These are phyloP conservation scores for Fraxinus albicans DNA, from an alignment of 305 asterid genomes.

Conservation along the genomic window DNA sequence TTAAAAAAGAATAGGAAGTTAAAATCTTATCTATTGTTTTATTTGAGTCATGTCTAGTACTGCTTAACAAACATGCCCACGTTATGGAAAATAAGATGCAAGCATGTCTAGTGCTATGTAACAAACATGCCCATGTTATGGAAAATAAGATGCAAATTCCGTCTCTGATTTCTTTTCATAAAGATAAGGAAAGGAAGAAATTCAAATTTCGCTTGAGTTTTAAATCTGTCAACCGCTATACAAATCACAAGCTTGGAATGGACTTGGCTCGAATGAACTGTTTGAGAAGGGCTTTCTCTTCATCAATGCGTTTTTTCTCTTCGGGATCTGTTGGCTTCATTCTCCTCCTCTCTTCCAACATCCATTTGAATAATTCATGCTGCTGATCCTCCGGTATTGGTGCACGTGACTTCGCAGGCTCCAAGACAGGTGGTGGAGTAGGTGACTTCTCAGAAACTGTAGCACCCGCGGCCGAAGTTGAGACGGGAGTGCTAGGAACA, in stretches of 20 bases:
- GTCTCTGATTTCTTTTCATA: background rate
- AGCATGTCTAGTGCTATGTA: background rate
- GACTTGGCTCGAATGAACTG: constrained; percentile 72
- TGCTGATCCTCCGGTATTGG: constrained; percentile 75
- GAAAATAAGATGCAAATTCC: background rate
- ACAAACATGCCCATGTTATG: background rate
- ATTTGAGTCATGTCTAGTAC: background rate
- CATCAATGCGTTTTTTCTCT: constrained; percentile 77
- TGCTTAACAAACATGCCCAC: background rate
- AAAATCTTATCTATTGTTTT: too few species aligned
- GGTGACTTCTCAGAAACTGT: constrained; percentile 36
- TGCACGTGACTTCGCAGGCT: constrained; percentile 42
- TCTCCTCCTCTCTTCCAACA: constrained; percentile 84
- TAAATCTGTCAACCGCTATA: background rate
- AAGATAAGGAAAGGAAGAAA: background rate
- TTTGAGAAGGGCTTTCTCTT: constrained; percentile 80
- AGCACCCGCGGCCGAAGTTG: constrained; percentile 37
- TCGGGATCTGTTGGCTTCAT: constrained; percentile 59
- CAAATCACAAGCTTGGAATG: constrained; percentile 47
- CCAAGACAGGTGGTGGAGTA: constrained; percentile 24
- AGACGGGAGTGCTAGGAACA: constrained; percentile 33
- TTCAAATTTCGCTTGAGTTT: background rate
- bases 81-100: background rate
- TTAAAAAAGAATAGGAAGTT: too few species aligned
- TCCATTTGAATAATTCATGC: constrained; percentile 75